These are phyloP conservation scores for Alternaria brassicicola DNA, from an alignment of 2,329 filamentous ascomycete genomes.

Conservation along the genomic window DNA sequence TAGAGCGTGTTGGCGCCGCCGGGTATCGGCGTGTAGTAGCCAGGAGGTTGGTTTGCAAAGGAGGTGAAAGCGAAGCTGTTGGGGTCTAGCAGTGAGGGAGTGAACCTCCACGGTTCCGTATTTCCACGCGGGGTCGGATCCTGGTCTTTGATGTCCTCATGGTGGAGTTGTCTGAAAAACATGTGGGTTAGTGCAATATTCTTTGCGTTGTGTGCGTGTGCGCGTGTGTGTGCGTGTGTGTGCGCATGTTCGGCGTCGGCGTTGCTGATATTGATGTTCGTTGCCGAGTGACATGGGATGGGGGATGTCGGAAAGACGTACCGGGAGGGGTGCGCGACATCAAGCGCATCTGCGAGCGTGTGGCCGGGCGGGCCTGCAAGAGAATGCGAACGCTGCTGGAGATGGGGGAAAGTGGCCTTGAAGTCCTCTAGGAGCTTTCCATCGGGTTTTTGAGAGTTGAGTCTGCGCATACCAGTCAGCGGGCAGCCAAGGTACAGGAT, in stretches of 20 bases:
- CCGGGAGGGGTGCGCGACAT: slow-evolving; percentile 53
- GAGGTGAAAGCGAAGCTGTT: slow-evolving; percentile 80
- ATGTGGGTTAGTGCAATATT: neutral
- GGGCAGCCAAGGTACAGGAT: slow-evolving; percentile 12
- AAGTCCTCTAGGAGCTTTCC: slow-evolving; percentile 85
- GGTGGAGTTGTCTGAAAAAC: slow-evolving; percentile 50
- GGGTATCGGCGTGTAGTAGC: slow-evolving; percentile 87
- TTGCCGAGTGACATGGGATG: slow-evolving; percentile 12
- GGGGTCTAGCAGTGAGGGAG: slow-evolving; percentile 85
- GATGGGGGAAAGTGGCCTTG: slow-evolving; percentile 79
- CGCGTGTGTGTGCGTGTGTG: neutral
- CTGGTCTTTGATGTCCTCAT: slow-evolving; percentile 69
- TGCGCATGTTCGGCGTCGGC: neutral
- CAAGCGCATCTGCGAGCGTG: slow-evolving; percentile 55
- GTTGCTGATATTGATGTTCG: slow-evolving; percentile 5
- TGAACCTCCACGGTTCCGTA: slow-evolving; percentile 85
- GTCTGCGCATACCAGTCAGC: slow-evolving; percentile 55
- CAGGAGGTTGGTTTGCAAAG: slow-evolving; percentile 79
- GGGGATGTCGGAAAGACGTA: slow-evolving; percentile 42
- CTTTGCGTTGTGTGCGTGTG: neutral
- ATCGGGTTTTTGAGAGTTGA: slow-evolving; percentile 81
- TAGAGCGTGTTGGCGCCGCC: slow-evolving; percentile 81
- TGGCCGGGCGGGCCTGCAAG: slow-evolving; percentile 50
- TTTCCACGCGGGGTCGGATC: slow-evolving; percentile 82
- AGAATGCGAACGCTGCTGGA: slow-evolving; percentile 58